A percentile compares a stretch with the other conserved stretches of the same genome.
These are phyloP conservation scores for Vanilla planifolia DNA, from an alignment of 106 monocot species.

Conservation along the genomic window DNA sequence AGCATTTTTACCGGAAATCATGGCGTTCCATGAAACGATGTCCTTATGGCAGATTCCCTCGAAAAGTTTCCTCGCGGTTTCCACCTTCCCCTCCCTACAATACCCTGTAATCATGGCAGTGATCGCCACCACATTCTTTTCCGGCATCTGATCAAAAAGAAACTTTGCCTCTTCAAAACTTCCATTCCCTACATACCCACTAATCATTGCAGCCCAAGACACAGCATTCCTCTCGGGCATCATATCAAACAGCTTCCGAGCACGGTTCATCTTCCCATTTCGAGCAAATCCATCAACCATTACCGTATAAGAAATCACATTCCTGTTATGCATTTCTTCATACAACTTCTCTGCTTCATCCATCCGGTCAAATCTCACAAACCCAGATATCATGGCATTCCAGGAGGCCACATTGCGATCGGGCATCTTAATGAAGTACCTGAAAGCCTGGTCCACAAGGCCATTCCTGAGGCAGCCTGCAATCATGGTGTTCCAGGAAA, in stretches of 20 bases:
- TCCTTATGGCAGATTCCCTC: constrained; percentile 41
- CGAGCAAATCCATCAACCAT: constrained; percentile 47
- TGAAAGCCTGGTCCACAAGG: constrained; percentile 26
- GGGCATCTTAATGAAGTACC: constrained; percentile 38
- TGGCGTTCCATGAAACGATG: constrained; percentile 59
- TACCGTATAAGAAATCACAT: constrained; percentile 54
- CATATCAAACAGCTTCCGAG: constrained; percentile 33
- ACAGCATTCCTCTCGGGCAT: constrained; percentile 41
- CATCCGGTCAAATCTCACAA: constrained; percentile 28
- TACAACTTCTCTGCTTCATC: constrained; percentile 43
- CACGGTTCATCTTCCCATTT: constrained; percentile 24
- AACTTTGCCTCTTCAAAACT: constrained; percentile 29
- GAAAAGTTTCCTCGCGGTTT: constrained; percentile 41
- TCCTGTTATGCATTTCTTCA: constrained; percentile 32
- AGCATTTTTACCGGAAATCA: constrained; percentile 38
- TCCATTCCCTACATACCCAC: constrained; percentile 41
- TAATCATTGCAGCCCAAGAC: constrained; percentile 53
- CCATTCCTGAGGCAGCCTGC: constrained; percentile 39
- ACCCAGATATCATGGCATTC: constrained; percentile 58
- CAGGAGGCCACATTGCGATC: constrained; percentile 40
- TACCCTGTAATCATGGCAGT: constrained; percentile 56
- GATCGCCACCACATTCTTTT: constrained; percentile 43
- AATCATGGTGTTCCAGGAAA: constrained; percentile 66
- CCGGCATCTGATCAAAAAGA: constrained; percentile 42
- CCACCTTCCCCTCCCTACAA: constrained; percentile 34